Conservation (phyloP, 2,329 filamentous ascomycete genomes). For the Rugonectria rugulosa region DNA sequence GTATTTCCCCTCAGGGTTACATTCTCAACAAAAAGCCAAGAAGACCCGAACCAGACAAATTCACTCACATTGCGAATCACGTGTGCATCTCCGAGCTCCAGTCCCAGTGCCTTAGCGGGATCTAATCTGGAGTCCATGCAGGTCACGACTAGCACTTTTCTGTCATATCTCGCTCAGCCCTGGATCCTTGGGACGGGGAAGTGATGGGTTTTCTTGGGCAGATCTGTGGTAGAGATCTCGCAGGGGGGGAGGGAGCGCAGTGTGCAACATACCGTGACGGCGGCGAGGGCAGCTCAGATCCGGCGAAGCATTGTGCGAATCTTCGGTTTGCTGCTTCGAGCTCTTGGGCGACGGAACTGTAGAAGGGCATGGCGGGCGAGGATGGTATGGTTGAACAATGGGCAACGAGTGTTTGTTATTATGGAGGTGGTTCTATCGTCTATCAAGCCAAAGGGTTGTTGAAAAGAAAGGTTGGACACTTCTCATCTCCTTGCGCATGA, state of each 20-base stretch:
- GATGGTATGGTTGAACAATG: too few relatives aligned
- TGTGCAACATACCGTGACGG: conserved; percentile 30
- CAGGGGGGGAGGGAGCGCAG: too few relatives aligned
- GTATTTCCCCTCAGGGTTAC: neutral
- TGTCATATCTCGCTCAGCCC: conserved; percentile 26
- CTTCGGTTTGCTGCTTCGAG: conserved; percentile 35
- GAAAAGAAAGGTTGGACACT: conserved; percentile 7
- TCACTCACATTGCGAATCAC: conserved; percentile 72
- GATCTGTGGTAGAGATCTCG: too few relatives aligned
- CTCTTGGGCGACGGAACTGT: conserved; percentile 23
- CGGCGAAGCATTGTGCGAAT: conserved; percentile 31
- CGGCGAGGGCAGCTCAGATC: conserved; percentile 33
- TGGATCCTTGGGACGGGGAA: conserved; percentile 16
- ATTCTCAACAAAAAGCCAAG: neutral
- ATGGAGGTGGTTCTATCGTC: conserved; percentile 9
- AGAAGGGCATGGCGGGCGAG: conserved; percentile 20
- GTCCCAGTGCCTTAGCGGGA: conserved; percentile 67
- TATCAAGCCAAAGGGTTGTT: conserved; percentile 8
- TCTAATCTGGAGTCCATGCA: conserved; percentile 85
- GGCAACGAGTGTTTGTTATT: too few relatives aligned
- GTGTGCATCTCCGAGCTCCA: conserved; percentile 78
- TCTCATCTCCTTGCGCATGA: neutral
- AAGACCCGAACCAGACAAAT: neutral
- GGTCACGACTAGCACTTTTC: conserved; percentile 60
- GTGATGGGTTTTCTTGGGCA: too few relatives aligned